Conservation (phyloP, 2,329 filamentous ascomycete species). For the Fusarium subtropicale region DNA sequence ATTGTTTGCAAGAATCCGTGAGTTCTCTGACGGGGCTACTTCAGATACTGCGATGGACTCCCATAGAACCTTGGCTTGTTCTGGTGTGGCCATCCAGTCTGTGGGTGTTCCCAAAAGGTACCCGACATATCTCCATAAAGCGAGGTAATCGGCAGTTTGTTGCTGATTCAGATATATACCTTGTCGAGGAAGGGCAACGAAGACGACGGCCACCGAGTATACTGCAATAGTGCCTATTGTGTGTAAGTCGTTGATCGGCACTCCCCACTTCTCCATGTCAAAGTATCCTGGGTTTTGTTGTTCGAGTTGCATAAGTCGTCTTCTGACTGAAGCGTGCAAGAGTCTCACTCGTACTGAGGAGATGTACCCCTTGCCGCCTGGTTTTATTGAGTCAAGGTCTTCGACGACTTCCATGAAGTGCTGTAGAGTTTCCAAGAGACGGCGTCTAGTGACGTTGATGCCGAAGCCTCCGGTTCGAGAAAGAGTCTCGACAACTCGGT, state of each 20-base stretch:
- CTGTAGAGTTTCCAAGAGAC: slow-evolving; percentile 77
- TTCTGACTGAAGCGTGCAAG: slow-evolving; percentile 72
- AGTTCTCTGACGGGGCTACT: slow-evolving; percentile 72
- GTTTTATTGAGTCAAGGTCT: slow-evolving; percentile 73
- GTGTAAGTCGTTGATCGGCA: slow-evolving; percentile 81
- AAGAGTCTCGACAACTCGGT: slow-evolving; percentile 78
- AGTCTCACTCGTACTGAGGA: slow-evolving; percentile 73
- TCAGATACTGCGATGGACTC: slow-evolving; percentile 75
- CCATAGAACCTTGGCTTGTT: slow-evolving; percentile 70
- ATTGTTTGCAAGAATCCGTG: slow-evolving; percentile 76
- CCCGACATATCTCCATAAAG: slow-evolving; percentile 80
- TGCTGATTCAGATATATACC: slow-evolving; percentile 72
- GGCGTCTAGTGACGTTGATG: slow-evolving; percentile 71
- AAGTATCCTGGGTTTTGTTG: slow-evolving; percentile 69
- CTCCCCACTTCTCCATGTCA: slow-evolving; percentile 66
- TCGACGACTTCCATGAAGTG: slow-evolving; percentile 78
- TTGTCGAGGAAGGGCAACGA: slow-evolving; percentile 76
- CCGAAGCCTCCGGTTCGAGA: slow-evolving; percentile 80
- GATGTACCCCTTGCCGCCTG: slow-evolving; percentile 70
- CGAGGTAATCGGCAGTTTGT: slow-evolving; percentile 77
- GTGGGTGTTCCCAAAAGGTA: slow-evolving; percentile 77
- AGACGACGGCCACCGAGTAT: slow-evolving; percentile 76
- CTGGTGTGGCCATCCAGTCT: slow-evolving; percentile 66
- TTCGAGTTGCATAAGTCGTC: slow-evolving; percentile 69
- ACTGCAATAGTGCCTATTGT: slow-evolving; percentile 76